Conservation (phyloP, 371 early-diverging fungal genomes). For the Conidiobolus incongruus region DNA sequence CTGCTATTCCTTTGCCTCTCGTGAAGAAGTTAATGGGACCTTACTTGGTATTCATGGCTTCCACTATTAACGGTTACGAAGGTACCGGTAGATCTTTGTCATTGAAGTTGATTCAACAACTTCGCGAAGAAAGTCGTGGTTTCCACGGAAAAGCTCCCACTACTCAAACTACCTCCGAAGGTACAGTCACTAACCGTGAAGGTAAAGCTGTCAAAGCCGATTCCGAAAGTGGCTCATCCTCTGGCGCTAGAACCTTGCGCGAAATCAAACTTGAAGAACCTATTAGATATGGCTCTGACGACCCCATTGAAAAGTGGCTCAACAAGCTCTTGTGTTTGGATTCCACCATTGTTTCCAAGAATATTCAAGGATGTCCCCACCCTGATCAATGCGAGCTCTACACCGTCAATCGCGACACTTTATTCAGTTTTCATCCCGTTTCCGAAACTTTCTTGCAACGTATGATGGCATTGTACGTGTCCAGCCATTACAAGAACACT, state of each 20-base stretch:
- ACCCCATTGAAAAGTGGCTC: constrained; percentile 95
- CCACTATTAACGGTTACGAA: constrained; percentile 99
- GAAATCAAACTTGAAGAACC: constrained; percentile 88
- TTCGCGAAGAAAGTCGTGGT: constrained; percentile 76
- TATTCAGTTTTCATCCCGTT: constrained; percentile 89
- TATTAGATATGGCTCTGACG: constrained; percentile 82
- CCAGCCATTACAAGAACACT: constrained; percentile 98
- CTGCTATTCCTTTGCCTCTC: constrained; percentile 91
- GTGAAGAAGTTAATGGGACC: constrained; percentile 83
- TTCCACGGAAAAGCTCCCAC: constrained; percentile 28
- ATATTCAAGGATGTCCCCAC: constrained; percentile 72
- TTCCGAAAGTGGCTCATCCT: constrained; percentile 13
- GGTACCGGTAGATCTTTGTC: constrained; percentile 97
- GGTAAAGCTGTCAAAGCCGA: constrained; percentile 14
- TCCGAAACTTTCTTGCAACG: constrained; percentile 91
- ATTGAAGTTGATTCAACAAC: constrained; percentile 81
- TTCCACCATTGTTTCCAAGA: constrained; percentile 46
- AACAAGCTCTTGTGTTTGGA: constrained; percentile 88
- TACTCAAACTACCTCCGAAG: constrained; percentile 15
- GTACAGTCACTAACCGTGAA: constrained; percentile 27
- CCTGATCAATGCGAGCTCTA: constrained; percentile 88
- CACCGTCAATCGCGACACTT: constrained; percentile 87
- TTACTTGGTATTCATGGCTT: constrained; percentile 95
- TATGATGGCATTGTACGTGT: constrained; percentile 92
- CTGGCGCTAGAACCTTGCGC: constrained; percentile 54